Base-by-base conservation (phyloP, 1,139 yeast species). In the Sugiyamaella japonica region DNA sequence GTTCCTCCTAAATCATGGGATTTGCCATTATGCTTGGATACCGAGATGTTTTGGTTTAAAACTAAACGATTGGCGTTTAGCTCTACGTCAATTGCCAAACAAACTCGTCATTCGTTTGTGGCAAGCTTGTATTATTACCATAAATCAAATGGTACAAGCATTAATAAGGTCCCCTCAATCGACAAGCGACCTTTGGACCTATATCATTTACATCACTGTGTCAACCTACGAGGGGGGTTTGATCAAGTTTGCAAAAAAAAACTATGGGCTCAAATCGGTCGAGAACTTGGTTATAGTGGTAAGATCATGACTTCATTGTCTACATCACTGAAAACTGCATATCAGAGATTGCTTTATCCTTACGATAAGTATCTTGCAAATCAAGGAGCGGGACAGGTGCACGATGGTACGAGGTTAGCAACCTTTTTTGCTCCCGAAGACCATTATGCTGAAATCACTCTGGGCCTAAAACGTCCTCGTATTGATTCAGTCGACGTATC, bases 221-320 rank as follows among this genome's bases (percentile, higher is more conserved):
- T 75, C 1, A 69, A 66, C 43, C 56, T 63, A 34, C 62, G 73
- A 6, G 77, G 76, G 8, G 78, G 78, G 1, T 68, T 63, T 49
- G 65, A 62, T 5, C 65, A 60, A 16, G 75, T 74, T 3, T 64
- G 71, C 40, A 77, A 84, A 48, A 63, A 64, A 41, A 74, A 73
- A 59, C 66, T 66, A 44, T 75, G 77, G 78, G 75, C 75, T 5
- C 76, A 74, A 50, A 64, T 75, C 17, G 93, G 93, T 12, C 74
- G 90, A 52, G 95, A 86, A 61, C 72, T 88, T 52, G 95, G 95
- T 0, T 86, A 84, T 66, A 78, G 82, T 34, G 89, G 87, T 2
- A 78, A 82, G 60, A 80, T 82, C 46, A 82, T 84, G 81, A 84
- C 89, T 25, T 84, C 90, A 20, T 71, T 86, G 52, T 83, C 90